Conservation (phyloP, 75 land plant species). For the Isoetes taiwanensis region DNA sequence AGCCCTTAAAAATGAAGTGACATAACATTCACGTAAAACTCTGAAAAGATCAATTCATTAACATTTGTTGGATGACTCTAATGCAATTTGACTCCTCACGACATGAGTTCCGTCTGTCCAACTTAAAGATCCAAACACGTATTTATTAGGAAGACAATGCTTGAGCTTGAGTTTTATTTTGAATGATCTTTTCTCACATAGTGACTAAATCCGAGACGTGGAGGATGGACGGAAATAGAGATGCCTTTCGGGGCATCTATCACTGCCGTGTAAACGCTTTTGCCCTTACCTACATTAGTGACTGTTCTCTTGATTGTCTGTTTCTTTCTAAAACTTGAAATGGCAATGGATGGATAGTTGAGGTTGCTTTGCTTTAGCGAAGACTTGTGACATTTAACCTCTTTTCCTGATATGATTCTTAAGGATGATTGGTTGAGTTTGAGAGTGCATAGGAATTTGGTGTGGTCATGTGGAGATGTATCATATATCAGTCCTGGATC, state of each 20-base stretch:
- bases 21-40: no score
- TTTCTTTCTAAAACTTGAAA: conserved; percentile 20
- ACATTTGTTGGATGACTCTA: no score
- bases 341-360: conserved; percentile 60
- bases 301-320: conserved; percentile 33
- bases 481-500: conserved; percentile 67
- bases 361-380: conserved; percentile 24
- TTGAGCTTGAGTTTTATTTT: no score
- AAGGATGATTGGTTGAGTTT: conserved; percentile 21
- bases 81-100: no score
- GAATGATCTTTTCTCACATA: no score
- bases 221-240: conserved; percentile 46
- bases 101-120: no score
- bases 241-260: conserved; percentile 48
- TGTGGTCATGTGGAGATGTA: conserved; percentile 26
- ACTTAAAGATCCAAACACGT: no score
- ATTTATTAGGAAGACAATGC: no score
- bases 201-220: no score
- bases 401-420: conserved; percentile 17
- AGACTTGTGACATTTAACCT: conserved; percentile 25
- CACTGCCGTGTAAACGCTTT: conserved; percentile 30
- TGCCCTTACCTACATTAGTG: conserved; percentile 33
- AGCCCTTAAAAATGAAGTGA: no score
- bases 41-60: no score
- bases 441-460: conserved; percentile 41